phyloP scores from a whole-genome alignment of 192 early-diverging fungal genomes.

The Gamsiella multidivaricata region DNA sequence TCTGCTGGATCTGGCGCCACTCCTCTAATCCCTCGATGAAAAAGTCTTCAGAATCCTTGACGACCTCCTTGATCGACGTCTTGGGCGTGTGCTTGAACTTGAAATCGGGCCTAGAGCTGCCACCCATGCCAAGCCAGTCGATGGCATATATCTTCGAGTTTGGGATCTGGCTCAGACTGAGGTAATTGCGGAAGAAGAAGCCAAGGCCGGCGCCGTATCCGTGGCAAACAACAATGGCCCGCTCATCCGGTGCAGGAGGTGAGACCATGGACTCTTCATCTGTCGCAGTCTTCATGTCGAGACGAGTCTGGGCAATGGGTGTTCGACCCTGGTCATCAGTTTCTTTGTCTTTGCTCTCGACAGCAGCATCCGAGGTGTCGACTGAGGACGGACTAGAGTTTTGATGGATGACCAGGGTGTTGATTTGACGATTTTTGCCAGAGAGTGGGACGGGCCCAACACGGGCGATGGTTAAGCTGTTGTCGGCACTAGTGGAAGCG shows the following conservation, averaged over 20 bases:
- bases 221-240: slow-evolving; percentile 75
- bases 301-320: slow-evolving; percentile 41
- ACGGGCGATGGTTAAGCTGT: slow-evolving; percentile 54
- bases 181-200: slow-evolving; percentile 75
- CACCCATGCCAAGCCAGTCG: slow-evolving; percentile 98
- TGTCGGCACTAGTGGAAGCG: slow-evolving; percentile 27
- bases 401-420: slow-evolving; percentile 71
- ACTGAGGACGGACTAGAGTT: slow-evolving; percentile 24
- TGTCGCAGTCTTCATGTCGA: slow-evolving; percentile 36
- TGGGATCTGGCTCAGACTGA: slow-evolving; percentile 60
- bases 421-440: slow-evolving; percentile 62
- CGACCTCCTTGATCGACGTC: slow-evolving; percentile 60
- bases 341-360: slow-evolving; percentile 24
- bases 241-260: slow-evolving; percentile 42
- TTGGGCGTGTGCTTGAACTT: slow-evolving; percentile 51
- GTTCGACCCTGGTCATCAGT: slow-evolving; percentile 51
- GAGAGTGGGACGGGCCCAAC: slow-evolving; percentile 68
- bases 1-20: slow-evolving; percentile 81
- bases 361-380: slow-evolving; percentile 31
- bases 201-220: slow-evolving; percentile 86
- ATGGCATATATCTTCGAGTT: slow-evolving; percentile 73
- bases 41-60: slow-evolving; percentile 76
- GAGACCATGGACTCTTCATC: slow-evolving; percentile 51
- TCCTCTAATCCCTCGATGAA: slow-evolving; percentile 93
- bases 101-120: slow-evolving; percentile 82